Conservation (phyloP, 1,284 basidiomycete genomes). For the Sporisorium scitamineum region DNA sequence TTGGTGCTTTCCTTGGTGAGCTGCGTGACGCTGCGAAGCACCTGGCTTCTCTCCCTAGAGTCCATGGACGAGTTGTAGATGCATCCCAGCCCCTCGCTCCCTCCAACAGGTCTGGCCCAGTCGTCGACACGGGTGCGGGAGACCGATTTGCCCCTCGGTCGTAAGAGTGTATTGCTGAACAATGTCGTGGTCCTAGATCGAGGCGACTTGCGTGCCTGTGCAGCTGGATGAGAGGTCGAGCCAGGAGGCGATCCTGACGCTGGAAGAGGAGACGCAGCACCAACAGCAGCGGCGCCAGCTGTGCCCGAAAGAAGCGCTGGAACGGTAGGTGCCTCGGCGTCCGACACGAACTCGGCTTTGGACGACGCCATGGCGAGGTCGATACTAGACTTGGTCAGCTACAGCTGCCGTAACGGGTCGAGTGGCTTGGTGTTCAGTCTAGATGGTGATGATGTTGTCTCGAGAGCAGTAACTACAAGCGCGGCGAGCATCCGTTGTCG, state of each 20-base stretch:
- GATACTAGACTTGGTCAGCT: neutral
- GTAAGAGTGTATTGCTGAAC: slow-evolving; percentile 25
- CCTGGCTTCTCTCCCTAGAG: slow-evolving; percentile 36
- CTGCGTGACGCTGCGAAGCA: slow-evolving; percentile 43
- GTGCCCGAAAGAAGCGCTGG: slow-evolving; percentile 10
- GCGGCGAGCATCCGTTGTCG: neutral
- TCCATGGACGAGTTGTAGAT: slow-evolving; percentile 40
- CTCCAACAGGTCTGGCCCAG: slow-evolving; percentile 46
- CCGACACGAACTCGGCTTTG: slow-evolving; percentile 29
- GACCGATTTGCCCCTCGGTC: slow-evolving; percentile 25
- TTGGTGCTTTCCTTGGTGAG: slow-evolving; percentile 36
- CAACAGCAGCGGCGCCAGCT: neutral
- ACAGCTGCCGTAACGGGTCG: neutral
- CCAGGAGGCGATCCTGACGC: neutral
- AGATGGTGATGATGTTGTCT: neutral
- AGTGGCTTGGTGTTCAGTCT: neutral
- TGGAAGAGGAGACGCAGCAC: neutral
- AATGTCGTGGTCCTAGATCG: slow-evolving; percentile 23
- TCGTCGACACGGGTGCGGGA: slow-evolving; percentile 16
- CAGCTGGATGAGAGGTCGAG: slow-evolving; percentile 5
- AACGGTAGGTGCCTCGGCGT: slow-evolving; percentile 3
- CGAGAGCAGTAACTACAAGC: neutral
- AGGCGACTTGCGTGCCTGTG: slow-evolving; percentile 25
- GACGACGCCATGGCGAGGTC: slow-evolving; percentile 19
- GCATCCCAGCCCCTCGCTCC: slow-evolving; percentile 44